Base-by-base conservation (phyloP, 2,329 filamentous ascomycete species). In the Tolypocladium nubicola region DNA sequence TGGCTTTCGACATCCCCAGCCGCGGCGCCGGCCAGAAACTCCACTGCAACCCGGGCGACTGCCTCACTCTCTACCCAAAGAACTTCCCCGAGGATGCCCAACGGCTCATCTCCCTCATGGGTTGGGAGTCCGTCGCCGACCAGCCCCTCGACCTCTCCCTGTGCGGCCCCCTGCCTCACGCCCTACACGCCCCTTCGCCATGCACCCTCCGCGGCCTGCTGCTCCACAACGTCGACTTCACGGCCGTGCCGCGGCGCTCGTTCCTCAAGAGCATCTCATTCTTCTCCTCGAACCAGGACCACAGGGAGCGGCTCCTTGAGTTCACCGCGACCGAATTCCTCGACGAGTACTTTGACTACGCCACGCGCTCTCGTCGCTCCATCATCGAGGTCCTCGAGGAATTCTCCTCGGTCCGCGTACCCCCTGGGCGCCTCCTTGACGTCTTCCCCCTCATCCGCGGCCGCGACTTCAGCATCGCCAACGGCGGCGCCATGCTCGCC, bases 271-370 rank as follows among this genome's bases (percentile, higher is more conserved):
- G 84, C 23, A 83, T 97, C 57, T 83, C 87, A 0, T 84, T 90
- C 68, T 91, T 91, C 66, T 88, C 90, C 2, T 73, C 76, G 0
- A 82, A 95, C 64, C 69, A 76, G 2, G 84, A 85, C 65, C 93
- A 99, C 66, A 85, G 84, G 64, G 88, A 94, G 60, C 84, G 93
- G 2, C 81, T 99, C 0, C 72, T 87, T 10, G 94, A 99, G 67
- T 94, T 99, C 65, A 86, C 85, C 1, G 82, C 88, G 64, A 84
- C 90, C 0, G 81, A 88, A 52, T 89, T 87, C 64, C 83, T 93
- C 7, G 91, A 97, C 64, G 94, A 99, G 64, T 86, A 96, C 57
- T 97, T 90, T 74, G 93, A 99, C 73, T 99, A 99, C 68, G 94
- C 94, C 1, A 92, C 92, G 0, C 85, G 94, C 10, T 89, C 93